Base-by-base conservation (phyloP, 176 grass and related monocot species). In the Carex pumila region DNA sequence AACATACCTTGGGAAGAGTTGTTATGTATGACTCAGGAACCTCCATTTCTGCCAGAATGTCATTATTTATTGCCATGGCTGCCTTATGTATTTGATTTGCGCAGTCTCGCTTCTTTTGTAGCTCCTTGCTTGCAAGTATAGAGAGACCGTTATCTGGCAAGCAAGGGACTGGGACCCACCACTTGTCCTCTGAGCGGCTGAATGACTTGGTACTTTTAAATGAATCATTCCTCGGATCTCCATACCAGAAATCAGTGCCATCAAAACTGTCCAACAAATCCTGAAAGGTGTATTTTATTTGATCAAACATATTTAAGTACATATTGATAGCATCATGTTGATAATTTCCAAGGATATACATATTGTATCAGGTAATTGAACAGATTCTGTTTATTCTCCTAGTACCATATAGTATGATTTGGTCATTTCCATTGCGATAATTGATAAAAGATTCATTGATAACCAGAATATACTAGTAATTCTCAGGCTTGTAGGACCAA, bases 41-140 rank as follows among this genome's bases (percentile, higher is more conserved):
- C 29, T 97, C 90, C 94, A 94, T 97, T 90, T 97, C 92, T 22
- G 87, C 79, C 57, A 97, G 89, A 61, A 97, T 92, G 58, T 89
- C 59, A 0, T 84, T 92, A 65, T 97, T 97, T 86, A 97, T 97
- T 29, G 93, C 89, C 85, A 97, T 97, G 83, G 92, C 92, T 71
- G 93, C 93, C 88, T 94, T 97, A 71, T 97, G 94, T 72, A 97
- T 97, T 86, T 97, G 94, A 71, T 93, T 94, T 30, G 90, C 92
- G 18, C 93, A 91, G 18, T 97, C 94, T 12, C 92, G 87, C 79
- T 89, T 97, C 41, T 97, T 91, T 73, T 97, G 94, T 81, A 97
- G 77, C 12, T 94, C 92, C 54, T 86, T 91, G 73, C 81, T 84
- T 50, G 88, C 70, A 17, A 59, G 58, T 22, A 90, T 85, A 6